phyloP scores from a whole-genome alignment of 202 grass and related monocot species.

The Schoenoplectus tabernaemontani region DNA sequence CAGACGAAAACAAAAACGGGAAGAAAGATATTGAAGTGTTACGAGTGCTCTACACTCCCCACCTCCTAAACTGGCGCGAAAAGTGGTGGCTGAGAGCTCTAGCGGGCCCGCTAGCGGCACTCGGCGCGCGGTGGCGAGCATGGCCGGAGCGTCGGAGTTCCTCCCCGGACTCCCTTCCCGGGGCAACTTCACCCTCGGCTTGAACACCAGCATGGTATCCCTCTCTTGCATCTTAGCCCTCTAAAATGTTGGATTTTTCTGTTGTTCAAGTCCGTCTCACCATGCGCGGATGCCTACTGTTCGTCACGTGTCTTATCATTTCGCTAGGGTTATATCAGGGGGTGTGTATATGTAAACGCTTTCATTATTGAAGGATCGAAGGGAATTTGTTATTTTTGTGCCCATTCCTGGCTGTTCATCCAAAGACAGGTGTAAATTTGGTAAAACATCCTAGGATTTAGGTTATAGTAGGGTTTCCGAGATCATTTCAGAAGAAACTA shows the following conservation, averaged over 20 bases:
- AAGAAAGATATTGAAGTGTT: neutral
- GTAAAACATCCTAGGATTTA: no score
- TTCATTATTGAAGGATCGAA: neutral
- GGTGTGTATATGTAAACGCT: neutral
- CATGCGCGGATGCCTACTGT: neutral
- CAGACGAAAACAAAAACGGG: neutral
- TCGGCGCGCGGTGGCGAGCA: neutral
- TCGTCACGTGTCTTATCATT: neutral
- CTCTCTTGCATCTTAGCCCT: conserved; percentile 10
- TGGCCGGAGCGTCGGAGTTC: conserved; percentile 37
- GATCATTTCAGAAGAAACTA: neutral
- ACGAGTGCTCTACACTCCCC: neutral
- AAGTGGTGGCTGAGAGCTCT: conserved; percentile 28
- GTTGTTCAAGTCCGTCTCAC: neutral
- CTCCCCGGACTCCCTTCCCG: conserved; percentile 54
- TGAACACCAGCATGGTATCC: conserved; percentile 51
- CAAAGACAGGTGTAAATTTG: no score
- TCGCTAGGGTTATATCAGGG: neutral
- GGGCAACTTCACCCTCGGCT: conserved; percentile 54
- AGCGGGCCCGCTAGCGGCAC: conserved; percentile 27
- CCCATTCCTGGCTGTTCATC: neutral
- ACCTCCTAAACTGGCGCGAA: neutral
- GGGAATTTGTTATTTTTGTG: neutral
- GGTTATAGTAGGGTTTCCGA: neutral
- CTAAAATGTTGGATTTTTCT: neutral